Percentiles rank a stretch among this genome's conserved stretches.
Evolutionary conservation across 1,284 basidiomycete genomes (phyloP).

Genomic region (Fomitiporia mediterranea): DNA sequence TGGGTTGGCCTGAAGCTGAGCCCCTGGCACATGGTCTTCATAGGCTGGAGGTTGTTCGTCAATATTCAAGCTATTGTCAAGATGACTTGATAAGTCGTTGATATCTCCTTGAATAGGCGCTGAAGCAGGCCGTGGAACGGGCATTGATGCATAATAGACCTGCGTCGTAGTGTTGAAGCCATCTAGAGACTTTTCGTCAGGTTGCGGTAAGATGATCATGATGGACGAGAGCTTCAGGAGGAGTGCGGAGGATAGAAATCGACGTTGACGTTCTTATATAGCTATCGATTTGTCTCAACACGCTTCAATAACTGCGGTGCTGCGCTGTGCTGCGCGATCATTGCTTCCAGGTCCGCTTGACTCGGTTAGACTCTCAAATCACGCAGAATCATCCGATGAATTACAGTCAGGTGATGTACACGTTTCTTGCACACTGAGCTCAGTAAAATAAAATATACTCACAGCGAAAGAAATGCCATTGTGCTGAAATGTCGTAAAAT

Average conservation of each 20-base stretch:
- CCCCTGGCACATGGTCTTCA: not conserved
- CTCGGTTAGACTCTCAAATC: not conserved
- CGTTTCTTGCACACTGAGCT: no score
- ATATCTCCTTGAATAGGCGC: not conserved
- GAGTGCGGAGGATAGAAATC: not conserved
- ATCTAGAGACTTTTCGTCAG: not conserved
- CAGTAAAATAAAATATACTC: no score
- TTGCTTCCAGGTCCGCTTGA: not conserved
- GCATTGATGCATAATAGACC: not conserved
- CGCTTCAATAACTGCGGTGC: not conserved
- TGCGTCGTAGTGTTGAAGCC: not conserved
- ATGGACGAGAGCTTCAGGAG: not conserved
- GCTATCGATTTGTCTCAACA: no score
- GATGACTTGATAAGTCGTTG: not conserved
- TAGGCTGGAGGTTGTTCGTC: conserved; percentile 3
- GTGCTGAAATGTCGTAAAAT: no score
- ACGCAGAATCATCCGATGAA: no score
- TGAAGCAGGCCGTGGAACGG: not conserved
- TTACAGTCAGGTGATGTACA: no score
- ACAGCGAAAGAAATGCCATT: no score
- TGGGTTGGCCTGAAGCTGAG: not conserved
- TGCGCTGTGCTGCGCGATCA: conserved; percentile 6
- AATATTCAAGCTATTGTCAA: not conserved
- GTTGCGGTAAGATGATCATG: not conserved
- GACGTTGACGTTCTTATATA: no score